Evolutionary conservation across 306 rosid species (phyloP).

Genomic region (Cicer judaicum): DNA sequence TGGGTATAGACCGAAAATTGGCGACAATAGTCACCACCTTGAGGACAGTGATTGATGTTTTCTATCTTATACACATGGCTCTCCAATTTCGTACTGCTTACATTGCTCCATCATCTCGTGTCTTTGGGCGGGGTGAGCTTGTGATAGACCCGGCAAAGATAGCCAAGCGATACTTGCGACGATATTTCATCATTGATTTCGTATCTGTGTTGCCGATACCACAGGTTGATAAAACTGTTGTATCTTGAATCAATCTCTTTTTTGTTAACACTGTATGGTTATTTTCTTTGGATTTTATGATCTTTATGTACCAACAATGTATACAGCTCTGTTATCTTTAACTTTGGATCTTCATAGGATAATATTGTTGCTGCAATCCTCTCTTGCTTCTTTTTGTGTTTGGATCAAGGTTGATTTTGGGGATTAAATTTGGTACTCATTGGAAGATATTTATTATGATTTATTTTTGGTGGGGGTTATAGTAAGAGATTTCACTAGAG

Average conservation of each 20-base stretch:
- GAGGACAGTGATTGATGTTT: constrained; percentile 81
- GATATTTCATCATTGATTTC: constrained; percentile 80
- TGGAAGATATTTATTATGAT: background rate
- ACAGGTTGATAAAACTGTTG: constrained; percentile 67
- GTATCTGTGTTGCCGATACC: constrained; percentile 89
- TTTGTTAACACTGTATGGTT: constrained; percentile 22
- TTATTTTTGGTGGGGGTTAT: background rate
- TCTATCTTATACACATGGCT: constrained; percentile 92
- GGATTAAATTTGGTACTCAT: background rate
- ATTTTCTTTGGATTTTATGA: constrained; percentile 35
- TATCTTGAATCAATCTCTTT: constrained; percentile 28
- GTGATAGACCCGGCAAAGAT: constrained; percentile 89
- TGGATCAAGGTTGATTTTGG: constrained; percentile 21
- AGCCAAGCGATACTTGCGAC: constrained; percentile 85
- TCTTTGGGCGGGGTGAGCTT: constrained; percentile 98
- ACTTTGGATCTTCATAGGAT: constrained; percentile 11
- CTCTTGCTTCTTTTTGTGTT: constrained; percentile 35
- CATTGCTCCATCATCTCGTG: constrained; percentile 99
- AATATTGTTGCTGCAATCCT: constrained; percentile 17
- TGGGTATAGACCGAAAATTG: constrained; percentile 78
- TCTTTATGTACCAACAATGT: constrained; percentile 12
- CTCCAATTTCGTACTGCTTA: constrained; percentile 95
- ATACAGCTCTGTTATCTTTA: constrained; percentile 21
- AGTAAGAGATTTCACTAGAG: constrained; percentile 1
- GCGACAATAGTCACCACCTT: constrained; percentile 81